A percentile compares a stretch with the other conserved stretches of the same genome.
These are phyloP conservation scores for Calonectria naviculata DNA, from an alignment of 2,329 filamentous ascomycete species.

Conservation along the genomic window DNA sequence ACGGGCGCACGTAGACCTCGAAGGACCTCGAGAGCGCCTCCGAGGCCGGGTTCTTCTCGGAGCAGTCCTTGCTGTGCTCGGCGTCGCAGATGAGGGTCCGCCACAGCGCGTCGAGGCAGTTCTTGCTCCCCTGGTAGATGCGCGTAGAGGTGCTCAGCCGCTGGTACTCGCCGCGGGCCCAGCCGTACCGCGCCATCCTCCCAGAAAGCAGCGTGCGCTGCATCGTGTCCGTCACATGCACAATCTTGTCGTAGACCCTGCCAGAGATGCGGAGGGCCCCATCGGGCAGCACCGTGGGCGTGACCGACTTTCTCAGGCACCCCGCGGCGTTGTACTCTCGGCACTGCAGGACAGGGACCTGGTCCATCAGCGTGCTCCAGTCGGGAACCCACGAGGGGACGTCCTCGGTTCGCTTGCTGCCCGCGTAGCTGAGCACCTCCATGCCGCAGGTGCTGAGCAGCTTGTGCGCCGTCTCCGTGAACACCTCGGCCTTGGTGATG, in stretches of 20 bases:
- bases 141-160: neutral
- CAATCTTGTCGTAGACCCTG: neutral
- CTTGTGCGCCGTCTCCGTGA: neutral
- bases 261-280: neutral
- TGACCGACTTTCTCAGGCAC: neutral
- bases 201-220: neutral
- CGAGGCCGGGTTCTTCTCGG: neutral
- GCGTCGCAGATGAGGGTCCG: constrained; percentile 10
- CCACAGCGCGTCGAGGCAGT: constrained; percentile 12
- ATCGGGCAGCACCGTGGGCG: neutral
- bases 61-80: neutral
- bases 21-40: neutral
- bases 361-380: constrained; percentile 4
- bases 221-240: constrained; percentile 13
- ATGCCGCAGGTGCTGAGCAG: neutral
- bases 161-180: constrained; percentile 7
- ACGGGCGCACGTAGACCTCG: constrained; percentile 8
- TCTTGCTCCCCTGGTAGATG: neutral
- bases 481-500: neutral
- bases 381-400: constrained; percentile 16
- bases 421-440: constrained; percentile 4
- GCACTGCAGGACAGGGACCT: neutral
- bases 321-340: neutral
- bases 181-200: constrained; percentile 11
- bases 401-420: neutral